Percentiles rank a stretch among this genome's conserved stretches.
phyloP scores from a whole-genome alignment of 192 early-diverging fungal genomes.

The Backusella mclennaniae region DNA sequence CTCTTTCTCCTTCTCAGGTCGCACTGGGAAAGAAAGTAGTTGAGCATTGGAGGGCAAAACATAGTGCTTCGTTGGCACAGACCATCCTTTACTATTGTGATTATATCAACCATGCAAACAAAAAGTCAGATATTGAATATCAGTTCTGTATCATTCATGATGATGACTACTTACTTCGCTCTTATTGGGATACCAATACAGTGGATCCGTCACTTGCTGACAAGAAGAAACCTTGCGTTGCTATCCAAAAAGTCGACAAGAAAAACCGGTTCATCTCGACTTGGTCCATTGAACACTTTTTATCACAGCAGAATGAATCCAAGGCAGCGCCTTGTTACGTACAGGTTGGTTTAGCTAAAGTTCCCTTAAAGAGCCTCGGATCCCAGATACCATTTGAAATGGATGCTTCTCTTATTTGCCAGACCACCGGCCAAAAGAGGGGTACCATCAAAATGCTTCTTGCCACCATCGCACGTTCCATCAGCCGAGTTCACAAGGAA shows the following conservation, averaged over 20 bases:
- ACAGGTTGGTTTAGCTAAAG: slow-evolving; percentile 48
- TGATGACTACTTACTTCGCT: slow-evolving; percentile 37
- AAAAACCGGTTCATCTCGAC: slow-evolving; percentile 46
- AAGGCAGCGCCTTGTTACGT: slow-evolving; percentile 23
- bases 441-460: slow-evolving; percentile 43
- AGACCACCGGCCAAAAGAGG: slow-evolving; percentile 37
- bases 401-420: slow-evolving; percentile 38
- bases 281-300: slow-evolving; percentile 34
- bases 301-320: slow-evolving; percentile 10
- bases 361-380: slow-evolving; percentile 40
- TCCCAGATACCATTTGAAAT: slow-evolving; percentile 46
- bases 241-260: slow-evolving; percentile 54
- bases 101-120: slow-evolving; percentile 86
- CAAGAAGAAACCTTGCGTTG: slow-evolving; percentile 48
- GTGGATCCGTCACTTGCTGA: slow-evolving; percentile 33
- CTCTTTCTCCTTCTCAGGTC: slow-evolving; percentile 43
- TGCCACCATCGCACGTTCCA: slow-evolving; percentile 35
- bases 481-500: not conserved
- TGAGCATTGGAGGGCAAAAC: slow-evolving; percentile 50
- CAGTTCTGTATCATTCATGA: slow-evolving; percentile 76
- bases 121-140: slow-evolving; percentile 70
- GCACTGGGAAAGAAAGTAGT: slow-evolving; percentile 39
- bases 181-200: slow-evolving; percentile 48
- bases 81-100: slow-evolving; percentile 61
- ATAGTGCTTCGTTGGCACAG: slow-evolving; percentile 59